Evolutionary conservation across 2,329 filamentous ascomycete genomes (phyloP).

Genomic region (Penicillium hordei): DNA sequence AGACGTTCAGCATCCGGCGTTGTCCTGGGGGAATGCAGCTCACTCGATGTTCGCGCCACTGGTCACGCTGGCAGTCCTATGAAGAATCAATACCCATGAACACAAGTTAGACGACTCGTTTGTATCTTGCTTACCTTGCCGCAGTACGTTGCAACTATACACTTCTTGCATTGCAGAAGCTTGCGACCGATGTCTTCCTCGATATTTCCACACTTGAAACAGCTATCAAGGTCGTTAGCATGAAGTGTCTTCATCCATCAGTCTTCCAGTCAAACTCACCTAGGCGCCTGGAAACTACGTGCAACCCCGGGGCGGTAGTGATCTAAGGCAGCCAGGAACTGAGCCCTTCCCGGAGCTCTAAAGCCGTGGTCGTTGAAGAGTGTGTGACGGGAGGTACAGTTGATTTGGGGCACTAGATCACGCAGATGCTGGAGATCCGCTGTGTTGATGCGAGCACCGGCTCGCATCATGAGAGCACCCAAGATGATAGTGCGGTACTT

Average conservation of each 20-base stretch:
- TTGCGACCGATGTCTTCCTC: background rate
- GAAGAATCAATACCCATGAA: background rate
- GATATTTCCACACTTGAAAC: slow-evolving; percentile 7
- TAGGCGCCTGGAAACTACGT: slow-evolving; percentile 1
- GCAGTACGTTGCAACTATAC: slow-evolving; percentile 4
- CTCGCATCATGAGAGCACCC: slow-evolving; percentile 4
- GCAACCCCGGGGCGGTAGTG: slow-evolving; percentile 3
- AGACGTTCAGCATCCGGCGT: background rate
- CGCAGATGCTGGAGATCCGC: slow-evolving; percentile 2
- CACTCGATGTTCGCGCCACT: background rate
- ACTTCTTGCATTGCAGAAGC: background rate
- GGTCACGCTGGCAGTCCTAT: background rate
- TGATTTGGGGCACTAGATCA: background rate
- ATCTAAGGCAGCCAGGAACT: slow-evolving; percentile 9
- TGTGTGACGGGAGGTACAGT: background rate
- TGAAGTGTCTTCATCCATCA: no score
- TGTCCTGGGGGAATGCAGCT: background rate
- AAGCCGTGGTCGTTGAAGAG: background rate
- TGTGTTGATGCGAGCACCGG: background rate
- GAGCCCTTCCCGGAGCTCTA: slow-evolving; percentile 3
- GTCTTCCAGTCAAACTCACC: background rate
- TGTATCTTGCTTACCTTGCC: background rate
- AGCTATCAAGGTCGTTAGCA: background rate
- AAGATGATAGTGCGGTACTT: slow-evolving; percentile 7
- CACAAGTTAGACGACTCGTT: no score